Evolutionary conservation across 805 yeast genomes (phyloP).

Genomic region (Starmerella powellii): DNA sequence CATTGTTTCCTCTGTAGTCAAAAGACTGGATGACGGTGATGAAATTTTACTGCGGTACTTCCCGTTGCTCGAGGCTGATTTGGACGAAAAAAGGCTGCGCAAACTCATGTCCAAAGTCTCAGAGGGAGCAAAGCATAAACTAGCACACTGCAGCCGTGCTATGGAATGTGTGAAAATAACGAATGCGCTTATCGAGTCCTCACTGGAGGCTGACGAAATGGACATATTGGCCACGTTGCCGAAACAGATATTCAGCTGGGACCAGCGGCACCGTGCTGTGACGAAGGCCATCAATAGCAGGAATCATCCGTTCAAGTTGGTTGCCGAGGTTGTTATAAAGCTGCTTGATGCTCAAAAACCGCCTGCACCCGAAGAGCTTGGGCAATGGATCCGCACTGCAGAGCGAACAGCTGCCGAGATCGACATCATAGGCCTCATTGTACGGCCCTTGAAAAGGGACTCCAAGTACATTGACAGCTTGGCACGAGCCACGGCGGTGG

Average conservation of each 20-base stretch:
- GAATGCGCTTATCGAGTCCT: slow-evolving; percentile 7
- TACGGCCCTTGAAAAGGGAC: background rate
- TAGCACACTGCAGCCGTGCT: background rate
- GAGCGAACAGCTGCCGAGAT: background rate
- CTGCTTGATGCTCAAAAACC: slow-evolving; percentile 12
- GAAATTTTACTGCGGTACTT: slow-evolving; percentile 10
- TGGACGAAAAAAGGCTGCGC: background rate
- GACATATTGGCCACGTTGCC: slow-evolving; percentile 5
- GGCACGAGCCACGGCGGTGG: background rate
- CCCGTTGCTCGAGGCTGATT: slow-evolving; percentile 6
- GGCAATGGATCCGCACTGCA: background rate
- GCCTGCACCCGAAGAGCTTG: slow-evolving; percentile 4
- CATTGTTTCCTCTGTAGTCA: background rate
- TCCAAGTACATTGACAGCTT: background rate
- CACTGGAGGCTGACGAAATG: slow-evolving; percentile 4
- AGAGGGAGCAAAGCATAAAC: background rate
- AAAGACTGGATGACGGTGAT: background rate
- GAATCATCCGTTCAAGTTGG: background rate
- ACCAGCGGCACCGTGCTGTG: slow-evolving; percentile 13
- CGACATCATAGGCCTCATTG: background rate
- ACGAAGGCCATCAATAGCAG: slow-evolving; percentile 1
- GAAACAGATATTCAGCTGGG: slow-evolving; percentile 13
- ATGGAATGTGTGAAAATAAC: slow-evolving; percentile 6
- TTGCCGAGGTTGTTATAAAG: slow-evolving; percentile 5
- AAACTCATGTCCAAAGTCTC: background rate